Base-by-base conservation (phyloP, 1,284 basidiomycete genomes). In the Heterobasidion parviporum region DNA sequence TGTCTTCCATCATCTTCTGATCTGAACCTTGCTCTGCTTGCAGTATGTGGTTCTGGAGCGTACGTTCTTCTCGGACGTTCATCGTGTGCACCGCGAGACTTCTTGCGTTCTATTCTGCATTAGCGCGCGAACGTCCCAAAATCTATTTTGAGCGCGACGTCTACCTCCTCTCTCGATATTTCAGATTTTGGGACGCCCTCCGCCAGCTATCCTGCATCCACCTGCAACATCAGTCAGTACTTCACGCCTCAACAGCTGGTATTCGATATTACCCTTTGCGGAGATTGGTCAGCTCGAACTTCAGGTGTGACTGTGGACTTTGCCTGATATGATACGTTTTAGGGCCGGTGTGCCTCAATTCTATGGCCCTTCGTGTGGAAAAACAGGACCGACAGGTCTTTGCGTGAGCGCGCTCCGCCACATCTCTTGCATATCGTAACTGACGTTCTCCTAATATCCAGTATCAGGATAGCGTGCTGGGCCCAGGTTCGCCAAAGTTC, bases 11-110 rank as follows among this genome's bases (percentile, higher is more conserved):
- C 1, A 18, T 46, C 44, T 5, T 36, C 6, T 20, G 54, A 62
- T 43, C 54, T 52, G 26, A 26, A 2, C 26, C 26, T 26, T 26
- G 26, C 26, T 5, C 26, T 18, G 32, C 16, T 14, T 32, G n/a
- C 55, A 78, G 76, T 63, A 79, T 89, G 34, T 92, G 89, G 89
- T 92, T 87, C 68, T 87, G 85, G 80, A 78, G 78, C 54, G 87
- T 88, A 62, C 65, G 85, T 44, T 38, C 9, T 6, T 26, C 26
- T 26, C 26, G 26, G 3, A 26, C 26, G 26, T 26, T 12, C 26
- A 12, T 52, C n/a, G 33, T 44, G 41, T 57, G 61, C 55, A n/a
- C 20, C 43, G 26, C 52, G 32, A 33, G 62, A 16, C n/a, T 32
- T 18, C 15, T 34, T 14, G 33, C 8, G 26, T 26, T 26, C 8